Conservation (phyloP, 2,329 filamentous ascomycete species). For the Eutypa lata region DNA sequence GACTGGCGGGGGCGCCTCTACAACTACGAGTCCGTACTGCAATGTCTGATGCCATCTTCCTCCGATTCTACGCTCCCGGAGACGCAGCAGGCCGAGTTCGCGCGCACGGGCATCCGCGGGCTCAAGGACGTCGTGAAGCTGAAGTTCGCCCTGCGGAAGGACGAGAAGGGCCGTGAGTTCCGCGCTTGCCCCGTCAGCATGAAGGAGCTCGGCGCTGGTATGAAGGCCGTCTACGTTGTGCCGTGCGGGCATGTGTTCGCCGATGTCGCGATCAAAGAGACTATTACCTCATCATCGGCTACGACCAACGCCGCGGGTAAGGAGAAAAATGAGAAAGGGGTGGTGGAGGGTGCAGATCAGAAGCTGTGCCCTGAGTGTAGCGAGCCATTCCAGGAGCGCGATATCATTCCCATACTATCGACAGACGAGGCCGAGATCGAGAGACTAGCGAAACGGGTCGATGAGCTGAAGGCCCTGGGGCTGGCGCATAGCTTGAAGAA, state of each 20-base stretch:
- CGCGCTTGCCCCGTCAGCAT: slow-evolving; percentile 86
- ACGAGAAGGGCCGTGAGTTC: slow-evolving; percentile 44
- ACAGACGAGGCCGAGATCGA: slow-evolving; percentile 67
- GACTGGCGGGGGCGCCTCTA: slow-evolving; percentile 83
- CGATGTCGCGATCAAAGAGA: slow-evolving; percentile 78
- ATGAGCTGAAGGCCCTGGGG: slow-evolving; percentile 66
- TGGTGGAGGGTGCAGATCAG: neutral
- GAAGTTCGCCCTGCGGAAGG: slow-evolving; percentile 57
- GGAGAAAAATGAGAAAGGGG: neutral
- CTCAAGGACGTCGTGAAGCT: slow-evolving; percentile 86
- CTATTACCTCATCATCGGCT: no score
- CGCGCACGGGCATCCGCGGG: slow-evolving; percentile 64
- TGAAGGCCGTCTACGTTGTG: slow-evolving; percentile 83
- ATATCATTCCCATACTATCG: slow-evolving; percentile 81
- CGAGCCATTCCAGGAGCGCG: slow-evolving; percentile 65
- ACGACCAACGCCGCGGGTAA: slow-evolving; percentile 10
- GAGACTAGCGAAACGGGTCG: slow-evolving; percentile 61
- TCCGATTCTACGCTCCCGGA: slow-evolving; percentile 49
- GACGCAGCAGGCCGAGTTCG: slow-evolving; percentile 34
- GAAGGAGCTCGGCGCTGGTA: slow-evolving; percentile 76
- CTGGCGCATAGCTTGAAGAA: slow-evolving; percentile 90
- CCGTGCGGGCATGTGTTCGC: slow-evolving; percentile 95
- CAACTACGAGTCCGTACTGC: slow-evolving; percentile 88
- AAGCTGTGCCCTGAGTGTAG: slow-evolving; percentile 69
- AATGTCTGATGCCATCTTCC: slow-evolving; percentile 48